Percentiles rank a stretch among this genome's conserved stretches.
Evolutionary conservation across 306 rosid genomes (phyloP).

Genomic region (Quercus glauca): DNA sequence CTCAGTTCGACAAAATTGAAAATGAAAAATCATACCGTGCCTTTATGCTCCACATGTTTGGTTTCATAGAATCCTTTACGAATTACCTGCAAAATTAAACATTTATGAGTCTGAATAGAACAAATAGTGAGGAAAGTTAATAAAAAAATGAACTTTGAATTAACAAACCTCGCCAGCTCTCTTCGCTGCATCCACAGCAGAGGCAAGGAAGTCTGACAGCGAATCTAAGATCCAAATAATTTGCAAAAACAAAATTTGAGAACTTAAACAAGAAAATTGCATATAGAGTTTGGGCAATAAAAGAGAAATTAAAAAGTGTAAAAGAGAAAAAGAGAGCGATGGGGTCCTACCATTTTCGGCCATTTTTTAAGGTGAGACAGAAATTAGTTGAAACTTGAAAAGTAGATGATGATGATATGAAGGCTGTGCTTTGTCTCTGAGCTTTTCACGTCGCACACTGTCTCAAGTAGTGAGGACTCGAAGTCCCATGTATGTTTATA

Average conservation of each 20-base stretch:
- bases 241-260: neutral
- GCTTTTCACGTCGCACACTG: constrained; percentile 23
- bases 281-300: neutral
- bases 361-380: constrained; percentile 33
- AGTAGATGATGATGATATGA: constrained; percentile 1
- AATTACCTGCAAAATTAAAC: constrained; percentile 48
- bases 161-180: constrained; percentile 75
- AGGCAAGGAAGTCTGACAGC: constrained; percentile 54
- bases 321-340: neutral
- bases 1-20: neutral
- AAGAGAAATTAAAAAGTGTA: neutral
- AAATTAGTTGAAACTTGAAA: constrained; percentile 1
- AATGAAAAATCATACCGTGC: constrained; percentile 44
- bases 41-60: constrained; percentile 83
- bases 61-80: constrained; percentile 69
- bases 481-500: neutral
- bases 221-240: constrained; percentile 41
- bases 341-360: constrained; percentile 40
- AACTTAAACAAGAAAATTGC: neutral
- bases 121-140: neutral
- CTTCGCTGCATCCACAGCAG: constrained; percentile 81
- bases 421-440: constrained; percentile 14
- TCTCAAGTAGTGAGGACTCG: neutral
- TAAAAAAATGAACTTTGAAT: neutral
- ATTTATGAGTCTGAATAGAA: neutral